phyloP scores from a whole-genome alignment of 2,329 filamentous ascomycete species.

The Colletotrichum filicis region DNA sequence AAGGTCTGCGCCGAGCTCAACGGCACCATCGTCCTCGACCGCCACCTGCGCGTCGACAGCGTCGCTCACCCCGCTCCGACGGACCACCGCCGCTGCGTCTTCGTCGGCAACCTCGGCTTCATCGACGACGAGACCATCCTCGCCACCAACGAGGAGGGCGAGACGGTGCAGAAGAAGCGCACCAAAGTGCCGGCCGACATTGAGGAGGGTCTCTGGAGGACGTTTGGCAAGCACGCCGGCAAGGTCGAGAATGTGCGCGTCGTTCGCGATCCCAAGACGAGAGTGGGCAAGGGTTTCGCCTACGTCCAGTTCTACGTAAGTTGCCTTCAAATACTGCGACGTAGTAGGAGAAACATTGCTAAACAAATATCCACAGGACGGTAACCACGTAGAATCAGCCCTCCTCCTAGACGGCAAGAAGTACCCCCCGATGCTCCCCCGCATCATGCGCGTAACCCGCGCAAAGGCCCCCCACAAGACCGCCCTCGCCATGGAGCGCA shows the following conservation, averaged over 20 bases:
- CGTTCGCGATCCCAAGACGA: conserved; percentile 86
- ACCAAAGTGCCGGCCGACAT: conserved; percentile 83
- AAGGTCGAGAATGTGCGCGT: conserved; percentile 94
- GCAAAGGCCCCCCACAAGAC: conserved; percentile 80
- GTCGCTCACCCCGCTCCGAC: conserved; percentile 86
- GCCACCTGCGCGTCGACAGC: conserved; percentile 90
- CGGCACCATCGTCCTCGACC: conserved; percentile 83
- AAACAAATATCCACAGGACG: conserved; percentile 63
- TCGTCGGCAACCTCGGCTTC: conserved; percentile 96
- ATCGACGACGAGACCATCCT: conserved; percentile 88
- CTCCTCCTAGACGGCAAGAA: conserved; percentile 90
- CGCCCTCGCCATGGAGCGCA: conserved; percentile 59
- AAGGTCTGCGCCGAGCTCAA: conserved; percentile 83
- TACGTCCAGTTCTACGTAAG: conserved; percentile 92
- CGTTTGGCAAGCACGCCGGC: conserved; percentile 78
- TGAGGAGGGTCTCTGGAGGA: conserved; percentile 92
- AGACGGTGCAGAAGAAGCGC: conserved; percentile 77
- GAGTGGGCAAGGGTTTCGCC: conserved; percentile 96
- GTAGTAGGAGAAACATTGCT: background rate
- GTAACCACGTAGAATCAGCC: conserved; percentile 90
- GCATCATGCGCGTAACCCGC: conserved; percentile 84
- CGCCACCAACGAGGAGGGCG: conserved; percentile 71
- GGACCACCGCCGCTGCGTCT: conserved; percentile 91
- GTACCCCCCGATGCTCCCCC: conserved; percentile 93
- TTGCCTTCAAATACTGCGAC: conserved; percentile 16